These are phyloP conservation scores for Komagataella populi DNA, from an alignment of 805 yeast species.

Conservation along the genomic window DNA sequence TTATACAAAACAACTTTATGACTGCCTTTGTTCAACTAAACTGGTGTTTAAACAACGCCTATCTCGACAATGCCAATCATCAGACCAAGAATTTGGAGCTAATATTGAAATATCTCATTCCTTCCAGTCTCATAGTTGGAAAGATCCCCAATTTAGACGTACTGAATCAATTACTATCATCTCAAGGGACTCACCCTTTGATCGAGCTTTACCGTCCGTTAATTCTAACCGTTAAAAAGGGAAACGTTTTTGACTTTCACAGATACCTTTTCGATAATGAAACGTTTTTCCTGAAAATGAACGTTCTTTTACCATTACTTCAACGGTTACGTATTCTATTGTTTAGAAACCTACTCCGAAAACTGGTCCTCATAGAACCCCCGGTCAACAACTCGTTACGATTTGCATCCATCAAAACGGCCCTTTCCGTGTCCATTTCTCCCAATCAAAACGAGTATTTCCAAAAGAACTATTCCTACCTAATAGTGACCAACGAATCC, in stretches of 20 bases:
- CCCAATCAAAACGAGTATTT: background rate
- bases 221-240: constrained; percentile 20
- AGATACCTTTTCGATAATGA: constrained; percentile 19
- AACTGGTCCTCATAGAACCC: constrained; percentile 8
- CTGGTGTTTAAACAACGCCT: constrained; percentile 31
- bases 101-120: constrained; percentile 33
- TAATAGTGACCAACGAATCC: constrained; percentile 7
- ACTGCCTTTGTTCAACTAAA: constrained; percentile 32
- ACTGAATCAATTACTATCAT: constrained; percentile 5
- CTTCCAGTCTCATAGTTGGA: constrained; percentile 39
- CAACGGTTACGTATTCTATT: constrained; percentile 31
- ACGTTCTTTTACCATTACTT: constrained; percentile 26
- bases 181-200: constrained; percentile 5
- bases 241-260: constrained; percentile 26
- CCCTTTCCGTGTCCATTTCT: constrained; percentile 12
- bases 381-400: constrained; percentile 4
- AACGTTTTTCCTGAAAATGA: constrained; percentile 21
- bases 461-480: constrained; percentile 12
- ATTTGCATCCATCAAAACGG: constrained; percentile 11
- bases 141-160: constrained; percentile 25
- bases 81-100: constrained; percentile 17
- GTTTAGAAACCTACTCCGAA: constrained; percentile 25
- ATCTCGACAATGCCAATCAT: constrained; percentile 7
- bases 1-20: constrained; percentile 35
- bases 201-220: constrained; percentile 24